Conservation (phyloP, 202 grass and related monocot genomes). For the Dendrocalamus latiflorus region DNA sequence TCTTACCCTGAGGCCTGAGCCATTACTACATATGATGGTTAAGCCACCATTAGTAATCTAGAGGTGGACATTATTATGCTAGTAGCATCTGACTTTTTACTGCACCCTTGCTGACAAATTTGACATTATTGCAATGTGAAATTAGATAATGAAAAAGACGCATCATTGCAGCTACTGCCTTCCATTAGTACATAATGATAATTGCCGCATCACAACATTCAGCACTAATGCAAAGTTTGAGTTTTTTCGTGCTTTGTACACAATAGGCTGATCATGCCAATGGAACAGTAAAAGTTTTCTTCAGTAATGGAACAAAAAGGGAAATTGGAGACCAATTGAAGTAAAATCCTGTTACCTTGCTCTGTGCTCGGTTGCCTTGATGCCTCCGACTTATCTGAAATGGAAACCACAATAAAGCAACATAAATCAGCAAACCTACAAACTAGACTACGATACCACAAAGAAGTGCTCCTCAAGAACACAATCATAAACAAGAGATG, state of each 20-base stretch:
- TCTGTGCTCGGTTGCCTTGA: conserved; percentile 47
- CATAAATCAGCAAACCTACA: neutral
- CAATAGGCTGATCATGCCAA: neutral
- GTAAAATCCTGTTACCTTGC: conserved; percentile 58
- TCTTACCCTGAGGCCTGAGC: neutral
- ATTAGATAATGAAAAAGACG: neutral
- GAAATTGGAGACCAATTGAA: neutral
- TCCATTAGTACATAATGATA: neutral
- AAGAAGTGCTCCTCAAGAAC: neutral
- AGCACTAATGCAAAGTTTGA: neutral
- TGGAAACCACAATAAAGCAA: conserved; percentile 21
- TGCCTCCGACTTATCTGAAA: conserved; percentile 59
- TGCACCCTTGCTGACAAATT: neutral
- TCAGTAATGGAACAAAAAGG: neutral
- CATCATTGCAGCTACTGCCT: neutral
- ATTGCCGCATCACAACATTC: neutral
- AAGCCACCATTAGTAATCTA: neutral
- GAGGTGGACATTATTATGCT: neutral
- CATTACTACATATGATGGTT: neutral
- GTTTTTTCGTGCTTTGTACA: neutral
- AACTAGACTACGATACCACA: neutral
- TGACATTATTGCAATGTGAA: neutral
- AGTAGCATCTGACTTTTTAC: conserved; percentile 5
- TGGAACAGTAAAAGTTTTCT: conserved; percentile 1
- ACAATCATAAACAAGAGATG: neutral